Conservation (phyloP, 75 land plant species). For the Selaginella moellendorffii region DNA sequence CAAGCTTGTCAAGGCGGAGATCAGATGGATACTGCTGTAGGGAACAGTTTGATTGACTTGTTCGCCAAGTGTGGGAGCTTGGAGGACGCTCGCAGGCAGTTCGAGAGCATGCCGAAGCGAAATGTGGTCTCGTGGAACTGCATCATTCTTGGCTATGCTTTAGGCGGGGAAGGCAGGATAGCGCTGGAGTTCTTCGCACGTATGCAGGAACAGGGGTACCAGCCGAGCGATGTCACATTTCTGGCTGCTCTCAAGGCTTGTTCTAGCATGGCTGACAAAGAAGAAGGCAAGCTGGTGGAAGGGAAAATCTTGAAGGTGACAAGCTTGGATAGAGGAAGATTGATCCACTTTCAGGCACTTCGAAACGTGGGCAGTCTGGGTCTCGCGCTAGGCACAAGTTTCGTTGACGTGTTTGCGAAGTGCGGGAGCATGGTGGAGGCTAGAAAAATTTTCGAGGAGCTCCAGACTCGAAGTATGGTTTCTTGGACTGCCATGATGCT, state of each 20-base stretch:
- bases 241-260: conserved; percentile 2
- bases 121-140: too few relatives aligned
- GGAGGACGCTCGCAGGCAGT: too few relatives aligned
- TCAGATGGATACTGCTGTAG: conserved; percentile 30
- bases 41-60: conserved; percentile 37
- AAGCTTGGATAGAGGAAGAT: neutral
- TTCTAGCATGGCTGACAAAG: neutral
- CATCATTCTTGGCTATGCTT: too few relatives aligned
- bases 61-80: conserved; percentile 38
- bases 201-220: neutral
- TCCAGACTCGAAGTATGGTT: conserved; percentile 15
- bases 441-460: conserved; percentile 16
- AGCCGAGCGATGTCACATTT: neutral
- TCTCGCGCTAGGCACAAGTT: neutral
- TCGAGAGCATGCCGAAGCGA: neutral
- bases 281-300: too few relatives aligned
- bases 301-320: too few relatives aligned
- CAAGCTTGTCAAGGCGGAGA: too few relatives aligned
- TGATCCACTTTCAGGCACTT: conserved; percentile 1
- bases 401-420: conserved; percentile 35
- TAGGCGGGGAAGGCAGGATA: neutral
- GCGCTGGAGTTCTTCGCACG: neutral
- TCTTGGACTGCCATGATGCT: conserved; percentile 38
- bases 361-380: neutral
- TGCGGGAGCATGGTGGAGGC: conserved; percentile 25